Evolutionary conservation across 2,329 filamentous ascomycete species (phyloP), one percentile per base, ranked within the genome.

Genomic region (Albifimbria verrucaria): DNA sequence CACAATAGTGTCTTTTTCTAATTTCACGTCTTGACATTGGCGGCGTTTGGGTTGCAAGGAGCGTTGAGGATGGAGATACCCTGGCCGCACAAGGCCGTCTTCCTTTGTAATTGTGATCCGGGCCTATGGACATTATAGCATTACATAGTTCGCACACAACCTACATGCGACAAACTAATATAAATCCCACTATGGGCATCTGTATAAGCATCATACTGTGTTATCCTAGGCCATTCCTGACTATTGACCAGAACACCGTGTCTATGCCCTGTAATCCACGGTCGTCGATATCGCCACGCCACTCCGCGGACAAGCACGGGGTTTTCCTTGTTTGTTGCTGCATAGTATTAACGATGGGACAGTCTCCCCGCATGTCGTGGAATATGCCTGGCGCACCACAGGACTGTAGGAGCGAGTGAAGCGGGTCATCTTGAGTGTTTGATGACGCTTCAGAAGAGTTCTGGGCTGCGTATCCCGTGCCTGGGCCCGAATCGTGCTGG

Each of bases 211-310:
- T 39, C 32, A 32, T 32, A 15, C 15, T 12, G 18, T 39, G 32
- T 39, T n/a, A 39, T 39, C 18, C n/a, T n/a, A n/a, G n/a, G n/a
- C 32, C 32, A 39, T n/a, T 39, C 32, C 32, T 12, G 6, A 70
- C 49, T 54, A 69, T 62, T 3, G 65, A 64, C 68, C 68, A 71
- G 39, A 67, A 70, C 2, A 66, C 64, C 12, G 67, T 69, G 49
- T 75, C 72, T 3, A 75, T 66, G 3, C 70, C 71, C 50, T 75
- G 73, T 10, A 75, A 66, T 2, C 68, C 67, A 72, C 72, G 75
- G 22, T 73, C 63, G 17, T 72, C 68, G 1, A 66, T 60, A 44
- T 71, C 71, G 43, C 58, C 60, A 3, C 62, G 62, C 62, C 62
- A 64, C 23, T 63, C 47, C 17, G 28, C 50, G 25, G 47, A n/a